Conservation (phyloP, 257 asterid species). For the Solanum appendiculatum region DNA sequence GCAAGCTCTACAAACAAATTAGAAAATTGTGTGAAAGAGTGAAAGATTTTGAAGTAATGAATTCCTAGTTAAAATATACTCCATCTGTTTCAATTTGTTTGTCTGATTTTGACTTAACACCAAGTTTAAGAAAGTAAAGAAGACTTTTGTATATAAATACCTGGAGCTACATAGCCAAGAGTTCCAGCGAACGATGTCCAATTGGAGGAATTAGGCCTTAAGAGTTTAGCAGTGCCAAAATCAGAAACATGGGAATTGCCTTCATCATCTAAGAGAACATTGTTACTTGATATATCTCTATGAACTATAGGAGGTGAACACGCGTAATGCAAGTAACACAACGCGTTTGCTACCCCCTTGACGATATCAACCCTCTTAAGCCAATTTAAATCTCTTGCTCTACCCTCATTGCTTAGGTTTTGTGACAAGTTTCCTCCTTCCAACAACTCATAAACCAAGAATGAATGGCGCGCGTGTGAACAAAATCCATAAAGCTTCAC, state of each 20-base stretch:
- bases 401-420: background rate
- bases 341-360: slow-evolving; percentile 23
- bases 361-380: slow-evolving; percentile 17
- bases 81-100: too few species aligned
- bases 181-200: slow-evolving; percentile 29
- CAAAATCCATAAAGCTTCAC: slow-evolving; percentile 29
- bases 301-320: slow-evolving; percentile 33
- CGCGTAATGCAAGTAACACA: slow-evolving; percentile 32
- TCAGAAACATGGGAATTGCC: slow-evolving; percentile 27
- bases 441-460: slow-evolving; percentile 25
- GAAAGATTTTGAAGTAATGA: background rate
- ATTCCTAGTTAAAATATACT: background rate
- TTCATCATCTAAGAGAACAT: slow-evolving; percentile 18
- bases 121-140: background rate
- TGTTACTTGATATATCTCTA: slow-evolving; percentile 31
- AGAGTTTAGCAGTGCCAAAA: slow-evolving; percentile 29
- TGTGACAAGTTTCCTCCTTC: slow-evolving; percentile 20
- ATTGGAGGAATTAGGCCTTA: slow-evolving; percentile 16
- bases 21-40: background rate
- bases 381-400: slow-evolving; percentile 17
- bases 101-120: background rate
- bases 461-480: slow-evolving; percentile 10
- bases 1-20: slow-evolving; percentile 13
- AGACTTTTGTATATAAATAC: background rate
- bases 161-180: slow-evolving; percentile 31